Percentiles rank a stretch among this genome's conserved stretches.
Evolutionary conservation across 1,139 yeast genomes (phyloP).

Genomic region (Blastobotrys indianensis): DNA sequence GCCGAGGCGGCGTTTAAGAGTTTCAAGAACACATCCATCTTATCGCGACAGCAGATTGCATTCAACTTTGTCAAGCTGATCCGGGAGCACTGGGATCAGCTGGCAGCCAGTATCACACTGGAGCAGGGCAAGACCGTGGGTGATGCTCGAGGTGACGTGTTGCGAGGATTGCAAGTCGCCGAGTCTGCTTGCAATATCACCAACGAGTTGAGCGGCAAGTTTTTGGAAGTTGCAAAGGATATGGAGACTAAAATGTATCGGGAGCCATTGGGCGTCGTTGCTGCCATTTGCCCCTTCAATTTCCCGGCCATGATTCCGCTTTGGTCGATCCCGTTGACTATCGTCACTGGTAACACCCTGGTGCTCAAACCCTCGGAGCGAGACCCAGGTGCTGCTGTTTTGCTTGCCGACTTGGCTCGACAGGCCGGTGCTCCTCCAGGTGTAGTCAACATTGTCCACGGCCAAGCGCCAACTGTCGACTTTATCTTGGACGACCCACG

Average conservation of each 20-base stretch:
- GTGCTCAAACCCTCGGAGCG: constrained; percentile 75
- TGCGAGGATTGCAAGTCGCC: constrained; percentile 77
- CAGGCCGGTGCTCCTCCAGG: constrained; percentile 81
- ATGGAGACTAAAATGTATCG: constrained; percentile 80
- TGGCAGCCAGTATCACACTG: constrained; percentile 65
- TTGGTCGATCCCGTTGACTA: constrained; percentile 72
- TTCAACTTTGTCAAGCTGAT: constrained; percentile 66
- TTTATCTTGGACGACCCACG: constrained; percentile 69
- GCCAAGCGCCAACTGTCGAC: constrained; percentile 70
- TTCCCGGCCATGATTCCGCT: constrained; percentile 86
- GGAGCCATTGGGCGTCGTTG: constrained; percentile 58
- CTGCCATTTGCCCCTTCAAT: constrained; percentile 69
- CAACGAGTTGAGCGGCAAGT: constrained; percentile 58
- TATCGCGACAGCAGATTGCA: constrained; percentile 70
- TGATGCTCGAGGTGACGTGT: constrained; percentile 75
- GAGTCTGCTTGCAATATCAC: constrained; percentile 52
- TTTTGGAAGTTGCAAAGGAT: constrained; percentile 64
- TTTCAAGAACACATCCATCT: constrained; percentile 56
- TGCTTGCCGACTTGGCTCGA: constrained; percentile 65
- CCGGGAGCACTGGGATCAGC: constrained; percentile 61
- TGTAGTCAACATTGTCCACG: constrained; percentile 68
- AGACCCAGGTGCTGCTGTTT: constrained; percentile 72
- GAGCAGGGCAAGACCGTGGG: constrained; percentile 79
- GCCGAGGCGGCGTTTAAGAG: constrained; percentile 56
- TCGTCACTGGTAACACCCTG: constrained; percentile 75